Conservation (phyloP, 2,329 filamentous ascomycete genomes). For the Alternaria arborescens region DNA sequence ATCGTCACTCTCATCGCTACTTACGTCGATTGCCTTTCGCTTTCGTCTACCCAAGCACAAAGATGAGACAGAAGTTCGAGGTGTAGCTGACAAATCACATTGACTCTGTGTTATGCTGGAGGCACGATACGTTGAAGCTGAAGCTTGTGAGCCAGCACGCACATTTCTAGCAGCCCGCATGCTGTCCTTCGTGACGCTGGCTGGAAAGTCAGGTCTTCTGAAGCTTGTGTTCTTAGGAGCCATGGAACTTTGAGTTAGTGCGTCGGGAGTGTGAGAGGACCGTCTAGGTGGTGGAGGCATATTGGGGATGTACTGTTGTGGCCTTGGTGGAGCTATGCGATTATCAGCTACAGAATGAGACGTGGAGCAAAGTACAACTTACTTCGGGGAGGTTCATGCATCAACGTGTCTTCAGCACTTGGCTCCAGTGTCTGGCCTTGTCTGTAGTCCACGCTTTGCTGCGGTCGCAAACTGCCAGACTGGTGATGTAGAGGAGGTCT, state of each 20-base stretch:
- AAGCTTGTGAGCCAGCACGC: slow-evolving; percentile 10
- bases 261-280: neutral
- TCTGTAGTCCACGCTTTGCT: neutral
- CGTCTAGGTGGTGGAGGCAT: neutral
- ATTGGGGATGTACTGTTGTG: neutral
- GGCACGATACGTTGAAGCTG: slow-evolving; percentile 5
- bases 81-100: slow-evolving; percentile 6
- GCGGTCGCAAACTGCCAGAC: neutral
- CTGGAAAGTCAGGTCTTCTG: slow-evolving; percentile 20
- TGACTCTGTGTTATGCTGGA: neutral
- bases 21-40: slow-evolving; percentile 9
- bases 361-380: neutral
- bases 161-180: neutral
- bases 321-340: neutral
- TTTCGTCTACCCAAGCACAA: slow-evolving; percentile 6
- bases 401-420: neutral
- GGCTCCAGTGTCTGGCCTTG: neutral
- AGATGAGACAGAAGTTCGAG: slow-evolving; percentile 1
- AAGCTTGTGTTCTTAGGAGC: neutral
- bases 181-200: slow-evolving; percentile 3
- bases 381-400: neutral
- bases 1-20: slow-evolving; percentile 20
- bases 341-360: neutral
- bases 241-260: neutral
- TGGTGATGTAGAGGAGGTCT: neutral